phyloP scores from a whole-genome alignment of 768 basidiomycete genomes.

The Auriscalpium microsporum region DNA sequence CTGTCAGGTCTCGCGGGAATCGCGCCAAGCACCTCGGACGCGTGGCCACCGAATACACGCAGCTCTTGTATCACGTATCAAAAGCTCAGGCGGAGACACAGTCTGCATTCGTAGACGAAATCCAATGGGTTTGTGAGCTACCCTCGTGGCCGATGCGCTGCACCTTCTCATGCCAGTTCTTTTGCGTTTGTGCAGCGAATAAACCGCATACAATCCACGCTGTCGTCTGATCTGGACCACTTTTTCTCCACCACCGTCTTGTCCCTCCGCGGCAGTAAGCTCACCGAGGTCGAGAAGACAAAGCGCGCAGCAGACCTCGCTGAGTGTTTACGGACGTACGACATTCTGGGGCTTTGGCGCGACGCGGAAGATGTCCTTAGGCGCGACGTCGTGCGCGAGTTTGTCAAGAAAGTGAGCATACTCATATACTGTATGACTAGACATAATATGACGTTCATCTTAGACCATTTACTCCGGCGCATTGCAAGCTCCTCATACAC shows the following conservation, averaged over 20 bases:
- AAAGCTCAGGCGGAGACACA: slow-evolving; percentile 66
- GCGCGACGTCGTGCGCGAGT: slow-evolving; percentile 60
- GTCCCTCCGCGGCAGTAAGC: slow-evolving; percentile 38
- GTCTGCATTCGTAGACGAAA: slow-evolving; percentile 72
- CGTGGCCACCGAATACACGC: slow-evolving; percentile 86
- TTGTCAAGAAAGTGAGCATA: slow-evolving; percentile 65
- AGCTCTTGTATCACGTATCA: slow-evolving; percentile 80
- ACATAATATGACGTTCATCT: neutral
- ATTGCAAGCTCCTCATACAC: slow-evolving; percentile 60
- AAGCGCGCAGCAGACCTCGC: slow-evolving; percentile 59
- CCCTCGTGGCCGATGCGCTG: slow-evolving; percentile 9
- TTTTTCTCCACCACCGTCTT: slow-evolving; percentile 60
- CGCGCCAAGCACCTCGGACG: slow-evolving; percentile 75
- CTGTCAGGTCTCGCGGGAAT: slow-evolving; percentile 45
- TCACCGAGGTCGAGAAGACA: slow-evolving; percentile 54
- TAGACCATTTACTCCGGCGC: slow-evolving; percentile 73
- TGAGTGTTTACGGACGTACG: slow-evolving; percentile 76
- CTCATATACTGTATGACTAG: neutral
- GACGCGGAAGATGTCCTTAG: slow-evolving; percentile 85
- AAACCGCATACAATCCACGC: slow-evolving; percentile 71
- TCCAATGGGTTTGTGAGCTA: slow-evolving; percentile 65
- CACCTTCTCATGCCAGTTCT: slow-evolving; percentile 7
- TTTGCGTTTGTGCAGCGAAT: slow-evolving; percentile 47
- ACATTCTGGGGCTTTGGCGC: slow-evolving; percentile 70
- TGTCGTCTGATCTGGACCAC: slow-evolving; percentile 81